Conservation (phyloP, 306 rosid genomes). For the Gleditsia sinensis region DNA sequence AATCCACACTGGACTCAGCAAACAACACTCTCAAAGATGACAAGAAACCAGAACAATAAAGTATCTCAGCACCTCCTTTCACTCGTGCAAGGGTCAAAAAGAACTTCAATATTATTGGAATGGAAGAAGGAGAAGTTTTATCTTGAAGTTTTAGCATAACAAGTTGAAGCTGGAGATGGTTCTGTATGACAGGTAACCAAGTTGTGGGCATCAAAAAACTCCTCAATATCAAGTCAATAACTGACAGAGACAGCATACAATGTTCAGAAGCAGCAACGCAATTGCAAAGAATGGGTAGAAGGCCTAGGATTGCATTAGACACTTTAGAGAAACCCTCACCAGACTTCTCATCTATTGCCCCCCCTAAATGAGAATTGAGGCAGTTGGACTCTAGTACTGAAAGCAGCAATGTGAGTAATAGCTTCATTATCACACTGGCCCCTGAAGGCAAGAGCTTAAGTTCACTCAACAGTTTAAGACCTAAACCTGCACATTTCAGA, state of each 20-base stretch:
- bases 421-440: constrained; percentile 53
- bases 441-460: constrained; percentile 52
- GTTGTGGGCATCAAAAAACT: constrained; percentile 70
- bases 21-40: constrained; percentile 71
- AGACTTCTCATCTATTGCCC: constrained; percentile 40
- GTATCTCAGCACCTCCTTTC: constrained; percentile 92
- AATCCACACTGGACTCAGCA: constrained; percentile 48
- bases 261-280: constrained; percentile 62
- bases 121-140: constrained; percentile 48
- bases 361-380: constrained; percentile 42
- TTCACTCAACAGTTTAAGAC: constrained; percentile 68
- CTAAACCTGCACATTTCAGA: constrained; percentile 67
- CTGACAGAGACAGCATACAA: constrained; percentile 67
- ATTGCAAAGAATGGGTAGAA: constrained; percentile 83
- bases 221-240: constrained; percentile 70
- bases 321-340: constrained; percentile 59
- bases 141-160: constrained; percentile 75
- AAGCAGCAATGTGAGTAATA: constrained; percentile 71
- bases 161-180: constrained; percentile 69
- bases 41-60: constrained; percentile 67
- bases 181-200: constrained; percentile 82
- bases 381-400: constrained; percentile 62
- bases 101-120: constrained; percentile 74
- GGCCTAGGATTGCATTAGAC: constrained; percentile 70
- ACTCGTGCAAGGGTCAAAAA: constrained; percentile 83